A percentile compares a stretch with the other conserved stretches of the same genome.
phyloP scores from a whole-genome alignment of 2,329 filamentous ascomycete genomes.

The Trichoderma aggressivum region DNA sequence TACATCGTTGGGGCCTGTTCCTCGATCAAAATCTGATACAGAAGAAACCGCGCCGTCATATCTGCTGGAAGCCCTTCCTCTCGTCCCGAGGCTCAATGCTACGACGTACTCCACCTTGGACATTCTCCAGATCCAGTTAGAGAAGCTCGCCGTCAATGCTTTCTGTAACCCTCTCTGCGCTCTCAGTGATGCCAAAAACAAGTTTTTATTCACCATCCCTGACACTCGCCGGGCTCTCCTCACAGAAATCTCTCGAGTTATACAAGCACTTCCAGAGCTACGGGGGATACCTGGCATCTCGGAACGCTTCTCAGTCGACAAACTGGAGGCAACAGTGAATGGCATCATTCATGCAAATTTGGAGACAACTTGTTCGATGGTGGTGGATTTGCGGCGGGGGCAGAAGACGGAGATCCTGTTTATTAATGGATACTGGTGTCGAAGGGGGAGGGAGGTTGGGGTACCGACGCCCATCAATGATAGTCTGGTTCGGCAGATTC shows the following conservation, averaged over 20 bases:
- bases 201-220: background rate
- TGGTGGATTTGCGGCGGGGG: background rate
- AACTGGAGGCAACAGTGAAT: background rate
- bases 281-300: background rate
- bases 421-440: background rate
- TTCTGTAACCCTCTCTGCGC: background rate
- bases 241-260: background rate
- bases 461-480: background rate
- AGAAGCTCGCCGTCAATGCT: background rate
- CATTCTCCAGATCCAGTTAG: background rate
- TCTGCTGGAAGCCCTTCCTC: background rate
- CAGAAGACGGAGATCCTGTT: background rate
- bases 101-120: background rate
- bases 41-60: background rate
- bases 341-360: background rate
- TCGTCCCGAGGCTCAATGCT: background rate
- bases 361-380: background rate
- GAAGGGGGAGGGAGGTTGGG: background rate
- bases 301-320: background rate
- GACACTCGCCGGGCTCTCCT: background rate
- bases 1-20: background rate
- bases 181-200: background rate
- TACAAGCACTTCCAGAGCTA: background rate
- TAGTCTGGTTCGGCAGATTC: background rate
- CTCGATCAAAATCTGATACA: background rate